A percentile compares a stretch with the other conserved stretches of the same genome.
Conservation (phyloP, 768 basidiomycete genomes). For the Lepiota subincarnata region DNA sequence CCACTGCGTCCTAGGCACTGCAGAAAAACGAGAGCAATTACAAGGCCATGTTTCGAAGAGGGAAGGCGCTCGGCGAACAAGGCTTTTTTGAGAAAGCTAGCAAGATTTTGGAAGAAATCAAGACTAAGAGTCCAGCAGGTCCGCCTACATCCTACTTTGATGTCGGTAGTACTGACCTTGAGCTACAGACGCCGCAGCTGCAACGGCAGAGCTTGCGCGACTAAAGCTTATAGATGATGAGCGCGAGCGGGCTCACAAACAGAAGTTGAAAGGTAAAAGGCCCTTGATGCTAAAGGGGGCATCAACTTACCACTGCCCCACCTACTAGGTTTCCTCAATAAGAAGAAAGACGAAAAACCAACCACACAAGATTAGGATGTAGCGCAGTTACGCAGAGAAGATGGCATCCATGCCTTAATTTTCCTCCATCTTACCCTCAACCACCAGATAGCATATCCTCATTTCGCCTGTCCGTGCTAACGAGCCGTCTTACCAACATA, state of each 20-base stretch:
- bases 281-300: not conserved
- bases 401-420: too few relatives aligned
- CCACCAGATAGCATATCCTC: too few relatives aligned
- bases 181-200: constrained; percentile 47
- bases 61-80: constrained; percentile 70
- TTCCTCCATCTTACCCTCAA: not conserved
- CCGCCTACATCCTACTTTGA: constrained; percentile 6
- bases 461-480: too few relatives aligned
- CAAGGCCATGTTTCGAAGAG: constrained; percentile 81
- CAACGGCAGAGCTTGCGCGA: constrained; percentile 62
- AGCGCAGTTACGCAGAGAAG: too few relatives aligned
- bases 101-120: constrained; percentile 59
- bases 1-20: constrained; percentile 47
- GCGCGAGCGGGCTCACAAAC: constrained; percentile 57
- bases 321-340: constrained; percentile 48
- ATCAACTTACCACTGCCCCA: not conserved
- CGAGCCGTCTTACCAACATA: too few relatives aligned
- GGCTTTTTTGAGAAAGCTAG: constrained; percentile 76
- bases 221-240: constrained; percentile 62
- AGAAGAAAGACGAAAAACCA: constrained; percentile 49
- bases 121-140: constrained; percentile 63
- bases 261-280: constrained; percentile 67
- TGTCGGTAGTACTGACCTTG: not conserved
- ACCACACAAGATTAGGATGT: constrained; percentile 20
- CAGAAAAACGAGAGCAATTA: constrained; percentile 70